Base-by-base conservation (phyloP, 2,329 filamentous ascomycete genomes). In the Remersonia thermophila region DNA sequence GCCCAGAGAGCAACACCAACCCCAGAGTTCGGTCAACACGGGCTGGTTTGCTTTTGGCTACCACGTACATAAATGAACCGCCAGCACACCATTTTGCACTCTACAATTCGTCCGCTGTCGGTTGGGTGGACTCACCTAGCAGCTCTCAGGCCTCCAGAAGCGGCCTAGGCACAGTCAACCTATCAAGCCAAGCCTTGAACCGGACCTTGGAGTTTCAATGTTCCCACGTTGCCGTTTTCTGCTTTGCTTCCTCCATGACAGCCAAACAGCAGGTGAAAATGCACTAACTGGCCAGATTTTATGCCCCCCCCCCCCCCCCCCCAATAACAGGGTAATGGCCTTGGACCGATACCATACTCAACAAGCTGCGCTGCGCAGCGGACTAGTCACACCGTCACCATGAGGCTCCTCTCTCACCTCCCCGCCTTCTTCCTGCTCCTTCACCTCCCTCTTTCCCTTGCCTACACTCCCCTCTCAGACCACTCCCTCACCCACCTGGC, bases 381-480 rank as follows among this genome's bases (percentile, higher is more conserved):
- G 15, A 23, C 9, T 9, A 5, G 9, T 6, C 20, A 23, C 28
- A n/a, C 7, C 16, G 8, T 11, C 20, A 41, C 26, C 28, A 41
- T 41, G 39, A 33, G 15, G 27, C n/a, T n/a, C n/a, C n/a, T n/a
- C n/a, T 14, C 5, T 10, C 13, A 3, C 26, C 9, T 27, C 9
- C 20, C 9, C 20, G 5, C 33, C 31, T 3, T 23, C 16, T 16
- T 36, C 29, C 14, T 30, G 18, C 7, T 17, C 17, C 25, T 13
- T 15, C 33, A 36, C 2, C 3, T 15, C 27, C 27, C 10, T 13
- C 25, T 5, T 4, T 23, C 36, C 7, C 30, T 40, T 15, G 60
- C 58, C 32, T 67, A 70, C 50, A 59, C 59, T 38, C 57, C 61
- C 31, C 66, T 96, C 39, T 83, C 84, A 26, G 82, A 94, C 60